Evolutionary conservation across 495 filamentous ascomycete genomes (phyloP), one percentile per base, ranked within the genome.

Genomic region (Neurospora cerealis): DNA sequence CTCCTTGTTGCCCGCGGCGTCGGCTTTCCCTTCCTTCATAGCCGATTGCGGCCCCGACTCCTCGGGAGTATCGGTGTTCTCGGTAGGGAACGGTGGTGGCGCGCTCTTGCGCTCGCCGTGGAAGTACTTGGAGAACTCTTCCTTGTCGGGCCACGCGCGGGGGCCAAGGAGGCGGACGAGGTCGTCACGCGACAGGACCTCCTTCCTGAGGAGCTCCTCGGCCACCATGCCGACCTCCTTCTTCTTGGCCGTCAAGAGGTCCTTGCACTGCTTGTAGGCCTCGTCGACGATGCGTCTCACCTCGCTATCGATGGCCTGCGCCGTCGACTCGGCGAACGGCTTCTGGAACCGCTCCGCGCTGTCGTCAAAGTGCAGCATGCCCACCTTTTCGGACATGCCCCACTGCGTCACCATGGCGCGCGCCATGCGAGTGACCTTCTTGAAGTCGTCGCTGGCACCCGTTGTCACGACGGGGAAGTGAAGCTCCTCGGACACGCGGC

Each of bases 401-500:
- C 93, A 98, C 82, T 96, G 92, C 48, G 96, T 99, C 32, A 99
- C 96, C 96, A 99, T 99, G 37, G 90, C 88, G 4, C 93, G 95
- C 10, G 96, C 96, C 93, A 97, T 93, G 69, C 89, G 88, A 10
- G 96, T 98, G 37, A 98, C 96, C 83, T 99, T 99, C 83, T 97
- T 97, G 87, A 99, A 99, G 79, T 99, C 96, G 81, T 99, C 96
- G 46, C 89, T 92, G 24, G 96, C 96, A 66, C 96, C 96, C 73
- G 91, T 93, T 6, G 96, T 99, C 32, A 99, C 95, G 11, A 93
- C 97, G 34, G 95, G 91, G 82, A 98, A 99, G 83, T 98, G 94
- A 5, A 99, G 80, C 82, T 99, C 96, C 83, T 99, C 96, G 44
- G 91, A 94, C 48, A 99, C 92, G 75, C 96, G 91, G 4, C 96